These are phyloP conservation scores for Triticum urartu DNA, from an alignment of 176 grass and related monocot genomes.

Conservation along the genomic window DNA sequence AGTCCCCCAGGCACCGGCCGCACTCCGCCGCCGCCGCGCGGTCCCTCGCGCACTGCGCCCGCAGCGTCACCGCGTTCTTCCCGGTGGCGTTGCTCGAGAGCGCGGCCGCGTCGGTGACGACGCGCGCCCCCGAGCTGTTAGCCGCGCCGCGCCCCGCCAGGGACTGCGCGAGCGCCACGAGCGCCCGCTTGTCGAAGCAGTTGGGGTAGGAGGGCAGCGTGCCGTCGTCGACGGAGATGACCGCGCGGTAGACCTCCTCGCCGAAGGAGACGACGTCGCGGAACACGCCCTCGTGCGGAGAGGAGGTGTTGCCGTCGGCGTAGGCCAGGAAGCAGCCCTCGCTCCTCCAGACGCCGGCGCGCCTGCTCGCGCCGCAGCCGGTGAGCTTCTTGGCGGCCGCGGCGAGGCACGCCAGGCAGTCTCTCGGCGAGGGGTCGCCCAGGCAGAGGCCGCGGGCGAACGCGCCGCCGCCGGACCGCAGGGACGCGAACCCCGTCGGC, in stretches of 20 bases:
- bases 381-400: background rate
- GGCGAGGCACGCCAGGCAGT: background rate
- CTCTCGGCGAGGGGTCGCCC: background rate
- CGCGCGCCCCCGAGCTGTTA: background rate
- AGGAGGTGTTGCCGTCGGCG: background rate
- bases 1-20: background rate
- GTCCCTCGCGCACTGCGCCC: background rate
- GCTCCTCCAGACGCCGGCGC: background rate
- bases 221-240: too few species aligned
- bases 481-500: slow-evolving; percentile 2
- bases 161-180: background rate
- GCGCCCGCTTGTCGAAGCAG: background rate
- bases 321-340: background rate
- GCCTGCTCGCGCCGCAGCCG: background rate
- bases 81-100: background rate
- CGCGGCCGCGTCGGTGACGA: slow-evolving; percentile 10
- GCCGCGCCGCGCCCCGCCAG: background rate
- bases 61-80: background rate
- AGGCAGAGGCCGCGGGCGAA: slow-evolving; percentile 14
- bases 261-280: too few species aligned
- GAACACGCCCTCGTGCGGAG: background rate
- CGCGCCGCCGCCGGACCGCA: background rate
- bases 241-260: too few species aligned
- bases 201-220: background rate
- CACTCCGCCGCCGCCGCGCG: background rate